These are phyloP conservation scores for Wickerhamiella slavikovae DNA, from an alignment of 805 yeast genomes.

Conservation along the genomic window DNA sequence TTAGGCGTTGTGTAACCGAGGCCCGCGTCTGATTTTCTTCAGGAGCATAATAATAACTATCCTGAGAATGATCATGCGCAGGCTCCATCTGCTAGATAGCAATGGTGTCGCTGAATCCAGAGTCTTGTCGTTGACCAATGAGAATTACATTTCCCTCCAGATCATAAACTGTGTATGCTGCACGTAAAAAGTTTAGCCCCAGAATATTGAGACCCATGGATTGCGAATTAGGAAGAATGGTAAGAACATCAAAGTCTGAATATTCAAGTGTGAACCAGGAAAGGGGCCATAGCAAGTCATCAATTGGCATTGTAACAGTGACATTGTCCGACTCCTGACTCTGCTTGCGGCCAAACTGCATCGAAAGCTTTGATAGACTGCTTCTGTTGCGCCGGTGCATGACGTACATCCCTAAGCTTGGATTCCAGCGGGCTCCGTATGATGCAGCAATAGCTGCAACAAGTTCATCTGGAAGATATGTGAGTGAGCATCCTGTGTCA, in stretches of 20 bases:
- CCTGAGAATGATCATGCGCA: too few species aligned
- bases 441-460: constrained; percentile 17
- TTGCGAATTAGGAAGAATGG: constrained; percentile 12
- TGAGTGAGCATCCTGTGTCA: constrained; percentile 37
- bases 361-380: constrained; percentile 16
- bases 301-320: constrained; percentile 26
- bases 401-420: constrained; percentile 22
- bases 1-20: too few species aligned
- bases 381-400: constrained; percentile 18
- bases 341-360: constrained; percentile 33
- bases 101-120: constrained; percentile 4
- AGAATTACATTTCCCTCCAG: constrained; percentile 31
- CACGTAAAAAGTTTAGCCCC: constrained; percentile 37
- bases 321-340: too few species aligned
- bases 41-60: too few species aligned
- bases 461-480: constrained; percentile 25
- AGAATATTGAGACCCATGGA: constrained; percentile 21
- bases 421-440: constrained; percentile 23
- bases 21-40: too few species aligned
- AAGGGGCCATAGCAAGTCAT: constrained; percentile 17
- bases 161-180: constrained; percentile 38
- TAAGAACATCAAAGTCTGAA: constrained; percentile 13
- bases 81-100: too few species aligned
- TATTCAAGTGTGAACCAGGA: constrained; percentile 13
- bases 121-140: constrained; percentile 18